A percentile compares a stretch with the other conserved stretches of the same genome.
Conservation (phyloP, 805 yeast species). For the Ogataea nonfermentans region DNA sequence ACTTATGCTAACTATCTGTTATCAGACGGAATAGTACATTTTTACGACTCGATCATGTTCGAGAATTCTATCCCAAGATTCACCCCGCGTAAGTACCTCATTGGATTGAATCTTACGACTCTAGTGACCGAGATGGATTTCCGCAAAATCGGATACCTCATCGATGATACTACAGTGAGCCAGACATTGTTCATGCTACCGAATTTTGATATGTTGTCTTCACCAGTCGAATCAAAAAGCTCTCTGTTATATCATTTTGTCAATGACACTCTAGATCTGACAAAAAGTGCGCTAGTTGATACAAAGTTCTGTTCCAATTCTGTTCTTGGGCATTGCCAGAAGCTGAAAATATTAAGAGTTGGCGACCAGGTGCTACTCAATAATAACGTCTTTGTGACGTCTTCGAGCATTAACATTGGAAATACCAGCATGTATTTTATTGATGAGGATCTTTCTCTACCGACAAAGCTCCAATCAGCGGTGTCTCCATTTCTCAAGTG, state of each 20-base stretch:
- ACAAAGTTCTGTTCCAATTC: conserved; percentile 51
- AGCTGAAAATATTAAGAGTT: conserved; percentile 43
- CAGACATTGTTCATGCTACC: conserved; percentile 64
- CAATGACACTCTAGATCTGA: conserved; percentile 42
- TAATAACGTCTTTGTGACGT: conserved; percentile 48
- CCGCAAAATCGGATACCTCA: conserved; percentile 51
- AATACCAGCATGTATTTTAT: conserved; percentile 66
- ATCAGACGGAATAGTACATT: conserved; percentile 49
- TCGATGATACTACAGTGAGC: conserved; percentile 49
- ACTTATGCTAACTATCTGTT: conserved; percentile 41
- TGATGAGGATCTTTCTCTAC: conserved; percentile 59
- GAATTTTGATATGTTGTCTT: conserved; percentile 35
- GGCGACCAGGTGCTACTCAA: conserved; percentile 44
- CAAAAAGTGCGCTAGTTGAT: conserved; percentile 39
- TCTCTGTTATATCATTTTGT: conserved; percentile 63
- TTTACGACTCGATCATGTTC: conserved; percentile 38
- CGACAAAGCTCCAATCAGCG: conserved; percentile 61
- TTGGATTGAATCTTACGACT: conserved; percentile 56
- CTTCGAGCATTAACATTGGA: conserved; percentile 50
- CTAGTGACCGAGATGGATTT: conserved; percentile 71
- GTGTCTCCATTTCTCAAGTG: conserved; percentile 64
- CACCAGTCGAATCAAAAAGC: conserved; percentile 26
- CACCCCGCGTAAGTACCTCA: conserved; percentile 55
- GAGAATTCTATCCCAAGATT: conserved; percentile 32
- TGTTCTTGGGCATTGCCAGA: conserved; percentile 66